Evolutionary conservation across 108 stramenopile genomes (phyloP), one percentile per base, ranked within the genome.

Genomic region (Fragilaria crotonensis): DNA sequence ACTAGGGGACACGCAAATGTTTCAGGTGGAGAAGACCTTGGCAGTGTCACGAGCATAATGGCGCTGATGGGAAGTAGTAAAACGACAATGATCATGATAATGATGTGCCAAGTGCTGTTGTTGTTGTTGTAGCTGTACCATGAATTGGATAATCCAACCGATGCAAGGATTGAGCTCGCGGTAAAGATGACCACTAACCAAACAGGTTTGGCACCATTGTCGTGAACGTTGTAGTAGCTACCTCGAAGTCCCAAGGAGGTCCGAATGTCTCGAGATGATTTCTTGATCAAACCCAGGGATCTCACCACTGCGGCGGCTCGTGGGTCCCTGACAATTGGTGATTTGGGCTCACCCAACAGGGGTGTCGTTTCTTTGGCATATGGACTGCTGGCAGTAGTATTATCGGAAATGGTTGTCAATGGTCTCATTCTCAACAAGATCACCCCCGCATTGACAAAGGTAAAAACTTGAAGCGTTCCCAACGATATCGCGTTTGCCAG

Each of bases 381-480:
- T 2, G 26, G 17, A 25, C 22, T 14, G 19, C 7, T 21, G 49
- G 23, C 22, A 28, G 25, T 53, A 18, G 11, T 41, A 7, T 41
- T 14, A 50, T 23, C 22, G 11, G 5, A 4, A 23, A n/a, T 5
- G n/a, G 33, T 17, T 5, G 4, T 7, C 54, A 29, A 11, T 19
- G 64, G 62, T 30, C 57, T 45, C 46, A 54, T 71, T 50, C 73
- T 68, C 45, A 81, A 45, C 0, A 81, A 48, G 46, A 81, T 76
- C 14, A 81, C 80, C n/a, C 80, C 80, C 17, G 80, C 80, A 55
- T 75, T 64, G n/a, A 81, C 80, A 52, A 77, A 74, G 36, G 76
- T 67, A 60, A 81, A 81, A 4, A 77, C 80, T 47, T 74, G 72
- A 4, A 81, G 68, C 2, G 80, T 81, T 11, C 80, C 80, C 11